Conservation (phyloP, 345 rosid genomes). For the Noccaea caerulescens region DNA sequence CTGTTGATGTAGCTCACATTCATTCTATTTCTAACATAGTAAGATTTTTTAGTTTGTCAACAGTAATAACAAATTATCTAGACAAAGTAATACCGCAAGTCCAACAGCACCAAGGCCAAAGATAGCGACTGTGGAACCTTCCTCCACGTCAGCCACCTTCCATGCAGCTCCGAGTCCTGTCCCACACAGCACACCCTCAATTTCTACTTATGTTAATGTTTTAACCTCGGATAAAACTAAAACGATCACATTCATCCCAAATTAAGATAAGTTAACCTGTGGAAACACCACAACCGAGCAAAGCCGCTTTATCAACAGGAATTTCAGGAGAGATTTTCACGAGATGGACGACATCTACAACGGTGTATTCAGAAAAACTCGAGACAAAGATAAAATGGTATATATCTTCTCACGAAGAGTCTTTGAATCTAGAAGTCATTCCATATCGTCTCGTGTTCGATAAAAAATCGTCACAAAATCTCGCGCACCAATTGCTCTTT, state of each 20-base stretch:
- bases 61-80: background rate
- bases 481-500: constrained; percentile 58
- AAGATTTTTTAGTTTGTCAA: too few relatives aligned
- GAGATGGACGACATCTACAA: constrained; percentile 61
- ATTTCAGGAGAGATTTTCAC: constrained; percentile 52
- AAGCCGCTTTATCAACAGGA: constrained; percentile 57
- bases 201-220: background rate
- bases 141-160: constrained; percentile 62
- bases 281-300: constrained; percentile 68
- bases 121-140: constrained; percentile 68
- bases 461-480: background rate
- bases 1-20: background rate
- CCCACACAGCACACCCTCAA: background rate
- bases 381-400: constrained; percentile 61
- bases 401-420: constrained; percentile 55
- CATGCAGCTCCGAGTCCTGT: constrained; percentile 75
- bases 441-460: constrained; percentile 57
- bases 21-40: background rate
- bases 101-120: constrained; percentile 80
- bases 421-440: constrained; percentile 56
- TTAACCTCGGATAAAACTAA: background rate
- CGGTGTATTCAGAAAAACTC: constrained; percentile 73
- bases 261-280: constrained; percentile 48
- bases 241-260: background rate
- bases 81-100: constrained; percentile 53